A percentile compares a stretch with the other conserved stretches of the same genome.
phyloP scores from a whole-genome alignment of 345 rosid species.

The Hypericum androsaemum region DNA sequence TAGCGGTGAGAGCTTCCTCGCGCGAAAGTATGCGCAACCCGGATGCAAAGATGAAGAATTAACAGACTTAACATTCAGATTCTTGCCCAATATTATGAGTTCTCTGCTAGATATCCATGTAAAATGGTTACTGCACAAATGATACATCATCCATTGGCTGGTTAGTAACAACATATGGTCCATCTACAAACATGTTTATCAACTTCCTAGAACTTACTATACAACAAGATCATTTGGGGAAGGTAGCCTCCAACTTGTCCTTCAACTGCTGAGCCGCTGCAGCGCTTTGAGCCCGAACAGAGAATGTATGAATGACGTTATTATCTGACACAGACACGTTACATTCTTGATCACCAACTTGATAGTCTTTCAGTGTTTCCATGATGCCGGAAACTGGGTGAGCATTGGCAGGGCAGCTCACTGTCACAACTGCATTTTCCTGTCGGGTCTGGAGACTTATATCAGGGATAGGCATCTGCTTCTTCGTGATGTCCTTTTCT shows the following conservation, averaged over 20 bases:
- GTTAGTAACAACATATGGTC: constrained; percentile 3
- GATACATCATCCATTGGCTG: constrained; percentile 6
- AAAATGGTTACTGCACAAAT: neutral
- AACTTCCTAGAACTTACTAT: neutral
- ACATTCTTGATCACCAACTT: constrained; percentile 48
- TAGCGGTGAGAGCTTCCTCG: no score
- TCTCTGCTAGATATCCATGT: neutral
- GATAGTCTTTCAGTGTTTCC: constrained; percentile 57
- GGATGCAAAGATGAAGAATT: no score
- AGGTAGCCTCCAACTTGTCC: constrained; percentile 59
- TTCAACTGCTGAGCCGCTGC: constrained; percentile 63
- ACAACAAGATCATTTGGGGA: constrained; percentile 34
- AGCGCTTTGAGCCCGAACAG: constrained; percentile 51
- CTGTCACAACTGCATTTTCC: constrained; percentile 62
- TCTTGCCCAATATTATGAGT: no score
- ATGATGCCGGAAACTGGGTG: constrained; percentile 66
- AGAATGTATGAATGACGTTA: constrained; percentile 69
- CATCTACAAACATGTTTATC: no score
- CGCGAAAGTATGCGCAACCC: no score
- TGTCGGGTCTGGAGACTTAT: constrained; percentile 64
- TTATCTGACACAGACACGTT: constrained; percentile 50
- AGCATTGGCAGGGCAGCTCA: constrained; percentile 61
- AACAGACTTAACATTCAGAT: no score
- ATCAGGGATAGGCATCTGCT: constrained; percentile 38
- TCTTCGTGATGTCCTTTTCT: constrained; percentile 48